A percentile compares a stretch with the other conserved stretches of the same genome.
phyloP scores from a whole-genome alignment of 1,284 basidiomycete species.

The Sporisorium reilianum region DNA sequence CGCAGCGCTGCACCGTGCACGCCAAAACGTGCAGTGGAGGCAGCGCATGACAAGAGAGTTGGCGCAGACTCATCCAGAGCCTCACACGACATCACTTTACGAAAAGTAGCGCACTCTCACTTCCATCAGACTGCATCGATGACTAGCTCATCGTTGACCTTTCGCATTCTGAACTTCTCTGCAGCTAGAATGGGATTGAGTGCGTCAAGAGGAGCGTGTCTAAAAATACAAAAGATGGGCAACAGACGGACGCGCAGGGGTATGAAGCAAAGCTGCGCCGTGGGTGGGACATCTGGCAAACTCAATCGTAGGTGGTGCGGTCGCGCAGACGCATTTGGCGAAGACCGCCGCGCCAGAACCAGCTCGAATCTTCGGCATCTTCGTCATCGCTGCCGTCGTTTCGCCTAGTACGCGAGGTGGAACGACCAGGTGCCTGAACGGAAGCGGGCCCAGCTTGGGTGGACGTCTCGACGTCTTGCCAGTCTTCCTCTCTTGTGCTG shows the following conservation, averaged over 20 bases:
- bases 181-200: background rate
- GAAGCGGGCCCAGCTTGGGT: background rate
- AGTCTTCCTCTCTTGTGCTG: conserved; percentile 29
- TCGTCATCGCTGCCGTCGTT: conserved; percentile 42
- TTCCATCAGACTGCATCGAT: background rate
- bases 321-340: conserved; percentile 54
- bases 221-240: conserved; percentile 3
- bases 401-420: conserved; percentile 13
- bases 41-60: background rate
- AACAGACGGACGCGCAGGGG: conserved; percentile 4
- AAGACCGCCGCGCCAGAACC: conserved; percentile 61
- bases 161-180: background rate
- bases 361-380: conserved; percentile 38
- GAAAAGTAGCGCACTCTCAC: no score
- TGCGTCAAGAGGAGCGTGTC: background rate
- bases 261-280: conserved; percentile 2
- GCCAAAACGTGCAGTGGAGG: conserved; percentile 7
- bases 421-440: conserved; percentile 2
- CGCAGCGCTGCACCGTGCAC: conserved; percentile 5
- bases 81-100: conserved; percentile 2
- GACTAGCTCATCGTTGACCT: background rate
- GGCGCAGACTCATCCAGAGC: conserved; percentile 1
- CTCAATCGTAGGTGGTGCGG: conserved; percentile 54
- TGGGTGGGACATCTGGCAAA: background rate
- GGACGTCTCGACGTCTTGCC: conserved; percentile 31